Evolutionary conservation across 805 yeast genomes (phyloP), one percentile per base, ranked within the genome.

Genomic region (Kodamaea fukazawae): DNA sequence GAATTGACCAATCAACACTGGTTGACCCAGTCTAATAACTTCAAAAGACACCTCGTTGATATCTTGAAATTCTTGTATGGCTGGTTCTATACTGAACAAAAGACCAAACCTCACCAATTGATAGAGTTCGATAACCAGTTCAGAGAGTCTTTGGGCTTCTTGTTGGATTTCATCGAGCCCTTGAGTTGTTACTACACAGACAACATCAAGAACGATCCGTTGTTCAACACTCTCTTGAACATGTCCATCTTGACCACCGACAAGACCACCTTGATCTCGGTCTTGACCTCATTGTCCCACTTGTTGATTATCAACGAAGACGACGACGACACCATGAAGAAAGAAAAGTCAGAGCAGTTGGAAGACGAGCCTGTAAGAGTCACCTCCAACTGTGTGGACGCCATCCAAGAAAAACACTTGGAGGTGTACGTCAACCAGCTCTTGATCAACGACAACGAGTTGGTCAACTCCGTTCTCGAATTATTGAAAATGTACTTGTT

Each of bases 151-250:
- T 65, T 81, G 32, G 75, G 72, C 42, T 86, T 86, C 57, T 65
- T 81, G 10, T 60, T 87, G 38, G 99, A 93, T 59, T 75, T 89
- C 23, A 75, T 86, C 45, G 98, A 93, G 57, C 81, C 90, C 2
- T 76, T 89, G 23, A 79, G 91, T 3, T 83, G 96, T 31, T 87
- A 86, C 59, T 72, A 85, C 49, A 79, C 89, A 3, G 90, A 93
- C 22, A 84, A 83, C 18, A 71, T 78, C 16, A 73, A 78, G 36
- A 81, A 83, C 49, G 93, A 89, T 54, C 77, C 77, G 11, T 58
- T 89, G 46, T 81, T 89, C 60, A 57, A 73, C 39, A 67, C 73
- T 2, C 65, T 88, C 37, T 65, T 81, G 16, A 55, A 64, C 4
- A 67, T 81, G 17, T 68, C 88, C 39, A 59, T 61, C 25, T 52